Conservation (phyloP, 805 yeast species). For the Starmerella bombicola region DNA sequence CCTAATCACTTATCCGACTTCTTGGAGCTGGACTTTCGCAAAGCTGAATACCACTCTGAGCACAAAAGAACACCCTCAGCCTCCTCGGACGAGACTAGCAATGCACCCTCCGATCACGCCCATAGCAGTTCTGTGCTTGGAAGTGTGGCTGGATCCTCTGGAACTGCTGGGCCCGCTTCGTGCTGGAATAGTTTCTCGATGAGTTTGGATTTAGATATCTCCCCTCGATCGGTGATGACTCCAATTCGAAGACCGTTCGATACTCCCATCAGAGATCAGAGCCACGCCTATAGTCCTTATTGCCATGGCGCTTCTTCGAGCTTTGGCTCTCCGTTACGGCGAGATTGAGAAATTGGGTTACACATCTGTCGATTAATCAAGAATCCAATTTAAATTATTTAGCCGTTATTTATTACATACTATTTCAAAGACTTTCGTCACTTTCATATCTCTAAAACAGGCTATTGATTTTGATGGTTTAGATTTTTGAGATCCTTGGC, state of each 20-base stretch:
- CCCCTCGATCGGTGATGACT: constrained; percentile 17
- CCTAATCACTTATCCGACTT: constrained; percentile 3
- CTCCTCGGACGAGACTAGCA: constrained; percentile 9
- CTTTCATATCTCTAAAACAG: no score
- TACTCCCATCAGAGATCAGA: constrained; percentile 24
- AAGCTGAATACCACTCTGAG: neutral
- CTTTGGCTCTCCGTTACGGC: constrained; percentile 19
- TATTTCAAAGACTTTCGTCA: no score
- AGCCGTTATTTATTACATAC: neutral
- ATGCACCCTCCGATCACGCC: neutral
- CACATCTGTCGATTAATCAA: no score
- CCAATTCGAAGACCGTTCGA: constrained; percentile 24
- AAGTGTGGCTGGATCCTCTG: neutral
- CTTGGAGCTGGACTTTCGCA: constrained; percentile 12
- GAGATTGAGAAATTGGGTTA: constrained; percentile 2
- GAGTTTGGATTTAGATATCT: constrained; percentile 9
- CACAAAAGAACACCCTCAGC: constrained; percentile 6
- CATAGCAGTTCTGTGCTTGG: no score
- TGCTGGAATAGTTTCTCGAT: neutral
- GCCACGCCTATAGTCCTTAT: constrained; percentile 23
- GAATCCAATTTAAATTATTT: no score
- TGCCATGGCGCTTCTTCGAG: constrained; percentile 11
- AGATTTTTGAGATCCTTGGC: no score
- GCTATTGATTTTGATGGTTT: no score
- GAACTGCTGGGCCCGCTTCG: neutral